These are phyloP conservation scores for Trichoderma brevicompactum DNA, from an alignment of 2,329 filamentous ascomycete species.

Conservation along the genomic window DNA sequence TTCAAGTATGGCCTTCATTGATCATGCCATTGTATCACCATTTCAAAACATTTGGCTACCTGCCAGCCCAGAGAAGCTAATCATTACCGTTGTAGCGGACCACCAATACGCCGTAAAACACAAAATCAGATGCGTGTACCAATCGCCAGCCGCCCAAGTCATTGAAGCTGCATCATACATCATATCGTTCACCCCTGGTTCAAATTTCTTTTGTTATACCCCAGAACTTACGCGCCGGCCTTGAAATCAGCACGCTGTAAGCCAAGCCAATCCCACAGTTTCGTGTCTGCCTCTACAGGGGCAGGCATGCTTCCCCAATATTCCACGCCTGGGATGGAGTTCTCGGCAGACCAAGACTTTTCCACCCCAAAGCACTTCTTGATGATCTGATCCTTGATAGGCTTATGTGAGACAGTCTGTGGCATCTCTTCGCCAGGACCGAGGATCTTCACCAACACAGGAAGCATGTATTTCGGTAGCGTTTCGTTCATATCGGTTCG, in stretches of 20 bases:
- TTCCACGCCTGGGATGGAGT: slow-evolving; percentile 29
- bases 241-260: slow-evolving; percentile 26
- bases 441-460: slow-evolving; percentile 31
- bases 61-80: neutral
- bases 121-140: neutral
- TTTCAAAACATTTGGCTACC: neutral
- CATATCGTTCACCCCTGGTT: neutral
- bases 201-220: neutral
- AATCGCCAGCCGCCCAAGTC: neutral
- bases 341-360: slow-evolving; percentile 26
- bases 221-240: neutral
- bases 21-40: neutral
- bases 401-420: slow-evolving; percentile 30
- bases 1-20: neutral
- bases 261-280: slow-evolving; percentile 30
- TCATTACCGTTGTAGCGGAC: neutral
- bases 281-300: slow-evolving; percentile 23
- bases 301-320: slow-evolving; percentile 22
- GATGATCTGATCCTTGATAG: slow-evolving; percentile 29
- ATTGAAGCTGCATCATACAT: neutral
- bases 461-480: slow-evolving; percentile 31
- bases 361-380: slow-evolving; percentile 30
- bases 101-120: neutral
- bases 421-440: slow-evolving; percentile 31
- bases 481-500: slow-evolving; percentile 28